Percentiles rank a stretch among this genome's conserved stretches.
phyloP scores from a whole-genome alignment of 2,329 filamentous ascomycete species.

The Massarina eburnea region DNA sequence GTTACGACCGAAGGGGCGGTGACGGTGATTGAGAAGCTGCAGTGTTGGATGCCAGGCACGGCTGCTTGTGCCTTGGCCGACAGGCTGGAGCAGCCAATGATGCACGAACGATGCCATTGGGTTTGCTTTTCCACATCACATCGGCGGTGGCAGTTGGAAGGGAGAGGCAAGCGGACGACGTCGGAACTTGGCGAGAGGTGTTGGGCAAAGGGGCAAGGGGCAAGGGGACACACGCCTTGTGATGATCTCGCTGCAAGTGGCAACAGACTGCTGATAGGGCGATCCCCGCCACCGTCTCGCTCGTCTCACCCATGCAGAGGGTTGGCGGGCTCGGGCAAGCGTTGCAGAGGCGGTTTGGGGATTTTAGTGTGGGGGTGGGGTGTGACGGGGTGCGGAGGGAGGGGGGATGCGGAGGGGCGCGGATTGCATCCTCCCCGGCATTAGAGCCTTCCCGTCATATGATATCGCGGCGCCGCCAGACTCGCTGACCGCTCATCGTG shows the following conservation, averaged over 20 bases:
- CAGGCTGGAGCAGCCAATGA: constrained; percentile 28
- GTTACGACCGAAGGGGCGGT: constrained; percentile 39
- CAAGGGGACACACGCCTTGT: constrained; percentile 37
- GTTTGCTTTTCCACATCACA: constrained; percentile 37
- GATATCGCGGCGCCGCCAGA: constrained; percentile 29
- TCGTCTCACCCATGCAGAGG: constrained; percentile 34
- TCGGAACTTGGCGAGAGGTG: constrained; percentile 39
- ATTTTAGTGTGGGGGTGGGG: constrained; percentile 43
- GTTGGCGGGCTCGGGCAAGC: constrained; percentile 34
- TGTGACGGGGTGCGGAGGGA: too few species aligned
- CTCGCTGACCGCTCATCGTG: constrained; percentile 27
- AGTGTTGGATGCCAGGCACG: constrained; percentile 35
- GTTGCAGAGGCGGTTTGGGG: constrained; percentile 36
- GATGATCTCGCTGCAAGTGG: constrained; percentile 38
- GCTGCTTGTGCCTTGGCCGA: constrained; percentile 29
- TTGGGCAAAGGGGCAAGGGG: constrained; percentile 32
- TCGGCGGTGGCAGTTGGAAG: constrained; percentile 21
- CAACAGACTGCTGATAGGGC: constrained; percentile 40
- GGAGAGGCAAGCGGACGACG: constrained; percentile 24
- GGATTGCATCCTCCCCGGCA: too few species aligned
- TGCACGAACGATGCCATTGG: constrained; percentile 26
- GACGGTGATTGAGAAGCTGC: constrained; percentile 36
- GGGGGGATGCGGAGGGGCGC: constrained; percentile 15
- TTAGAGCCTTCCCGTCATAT: constrained; percentile 42
- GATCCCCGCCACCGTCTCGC: constrained; percentile 33